A percentile compares a stretch with the other conserved stretches of the same genome.
Conservation (phyloP, 2,329 filamentous ascomycete genomes). For the Neofusicoccum parvum region DNA sequence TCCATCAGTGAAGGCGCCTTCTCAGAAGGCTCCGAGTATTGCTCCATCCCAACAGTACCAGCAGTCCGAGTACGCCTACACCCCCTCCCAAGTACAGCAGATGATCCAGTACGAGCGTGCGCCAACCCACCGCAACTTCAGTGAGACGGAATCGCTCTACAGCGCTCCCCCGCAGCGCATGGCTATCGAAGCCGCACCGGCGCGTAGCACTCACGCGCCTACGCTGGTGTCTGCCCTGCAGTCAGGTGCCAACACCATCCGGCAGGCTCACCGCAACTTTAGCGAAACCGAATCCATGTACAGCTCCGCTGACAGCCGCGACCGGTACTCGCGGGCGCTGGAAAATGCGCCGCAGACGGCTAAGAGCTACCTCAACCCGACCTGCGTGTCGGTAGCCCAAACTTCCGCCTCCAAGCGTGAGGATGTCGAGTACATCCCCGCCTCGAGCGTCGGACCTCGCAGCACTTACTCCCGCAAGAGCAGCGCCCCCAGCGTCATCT, state of each 20-base stretch:
- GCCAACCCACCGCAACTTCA: conserved; percentile 37
- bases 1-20: neutral
- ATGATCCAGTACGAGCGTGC: conserved; percentile 22
- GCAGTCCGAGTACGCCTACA: conserved; percentile 4
- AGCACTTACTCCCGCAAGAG: conserved; percentile 20
- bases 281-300: conserved; percentile 34
- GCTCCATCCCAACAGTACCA: conserved; percentile 5
- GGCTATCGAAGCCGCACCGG: conserved; percentile 44
- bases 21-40: conserved; percentile 9
- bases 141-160: conserved; percentile 32
- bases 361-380: conserved; percentile 29
- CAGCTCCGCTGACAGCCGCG: conserved; percentile 26
- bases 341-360: conserved; percentile 15
- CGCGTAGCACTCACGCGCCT: conserved; percentile 32
- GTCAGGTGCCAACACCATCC: conserved; percentile 14
- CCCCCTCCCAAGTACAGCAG: conserved; percentile 21
- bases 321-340: conserved; percentile 17
- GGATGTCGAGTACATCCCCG: conserved; percentile 40
- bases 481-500: conserved; percentile 16
- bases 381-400: conserved; percentile 32
- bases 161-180: conserved; percentile 29
- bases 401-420: conserved; percentile 29
- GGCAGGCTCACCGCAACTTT: conserved; percentile 38
- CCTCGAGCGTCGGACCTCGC: conserved; percentile 23
- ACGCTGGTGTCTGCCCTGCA: conserved; percentile 21